These are phyloP conservation scores for Aspergillus sp. DNA, from an alignment of 2,329 filamentous ascomycete genomes.

Conservation along the genomic window DNA sequence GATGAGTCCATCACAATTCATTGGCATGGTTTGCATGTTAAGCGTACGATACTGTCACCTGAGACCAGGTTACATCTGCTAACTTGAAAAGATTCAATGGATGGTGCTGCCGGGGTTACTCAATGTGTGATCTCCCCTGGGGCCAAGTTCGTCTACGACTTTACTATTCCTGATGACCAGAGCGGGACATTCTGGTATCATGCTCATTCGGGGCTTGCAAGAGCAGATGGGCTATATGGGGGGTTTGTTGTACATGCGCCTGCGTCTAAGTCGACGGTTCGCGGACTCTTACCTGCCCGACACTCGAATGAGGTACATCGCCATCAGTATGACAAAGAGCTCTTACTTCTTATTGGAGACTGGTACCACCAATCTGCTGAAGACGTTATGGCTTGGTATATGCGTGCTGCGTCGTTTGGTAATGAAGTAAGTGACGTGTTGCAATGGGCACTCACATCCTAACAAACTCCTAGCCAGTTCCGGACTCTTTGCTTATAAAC, in stretches of 20 bases:
- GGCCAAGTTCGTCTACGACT: constrained; percentile 37
- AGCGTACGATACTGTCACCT: constrained; percentile 17
- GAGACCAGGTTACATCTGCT: constrained; percentile 1
- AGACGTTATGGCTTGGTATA: constrained; percentile 42
- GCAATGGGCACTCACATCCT: neutral
- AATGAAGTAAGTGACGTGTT: constrained; percentile 30
- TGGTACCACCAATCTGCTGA: constrained; percentile 44
- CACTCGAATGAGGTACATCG: neutral
- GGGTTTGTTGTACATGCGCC: constrained; percentile 44
- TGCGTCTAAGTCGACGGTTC: constrained; percentile 14
- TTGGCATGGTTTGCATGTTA: constrained; percentile 45
- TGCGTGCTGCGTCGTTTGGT: constrained; percentile 39
- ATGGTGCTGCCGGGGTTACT: constrained; percentile 62
- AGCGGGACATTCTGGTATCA: constrained; percentile 49
- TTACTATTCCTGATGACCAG: constrained; percentile 35
- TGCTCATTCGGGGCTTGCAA: constrained; percentile 39
- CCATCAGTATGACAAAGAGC: constrained; percentile 34
- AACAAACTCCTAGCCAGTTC: constrained; percentile 36
- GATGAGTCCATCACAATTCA: constrained; percentile 41
- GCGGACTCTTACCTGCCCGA: constrained; percentile 6
- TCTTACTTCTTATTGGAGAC: constrained; percentile 45
- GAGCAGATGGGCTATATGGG: constrained; percentile 46
- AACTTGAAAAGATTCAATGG: constrained; percentile 48
- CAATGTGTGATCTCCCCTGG: constrained; percentile 65
- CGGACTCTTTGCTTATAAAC: constrained; percentile 46